Conservation (phyloP, 2,329 filamentous ascomycete species). For the Madurella fahalii region DNA sequence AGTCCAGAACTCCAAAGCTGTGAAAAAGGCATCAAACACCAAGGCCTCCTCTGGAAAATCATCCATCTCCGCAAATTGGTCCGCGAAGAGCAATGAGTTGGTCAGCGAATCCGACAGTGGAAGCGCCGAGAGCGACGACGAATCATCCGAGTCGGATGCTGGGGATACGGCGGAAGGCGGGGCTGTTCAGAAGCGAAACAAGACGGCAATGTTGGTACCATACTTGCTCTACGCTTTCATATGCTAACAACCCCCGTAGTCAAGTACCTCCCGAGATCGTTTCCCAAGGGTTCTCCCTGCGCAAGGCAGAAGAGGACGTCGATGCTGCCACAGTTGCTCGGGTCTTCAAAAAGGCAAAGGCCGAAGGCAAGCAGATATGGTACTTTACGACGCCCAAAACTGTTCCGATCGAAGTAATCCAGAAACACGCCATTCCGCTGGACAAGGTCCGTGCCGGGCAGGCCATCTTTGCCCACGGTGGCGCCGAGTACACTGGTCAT, state of each 20-base stretch:
- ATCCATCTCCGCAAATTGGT: constrained; percentile 7
- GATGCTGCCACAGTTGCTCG: constrained; percentile 44
- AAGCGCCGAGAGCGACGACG: constrained; percentile 3
- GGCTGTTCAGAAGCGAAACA: constrained; percentile 26
- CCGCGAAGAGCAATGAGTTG: constrained; percentile 20
- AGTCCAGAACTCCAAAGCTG: constrained; percentile 16
- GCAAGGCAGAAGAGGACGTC: constrained; percentile 44
- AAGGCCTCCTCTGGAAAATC: constrained; percentile 16
- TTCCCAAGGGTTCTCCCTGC: constrained; percentile 50
- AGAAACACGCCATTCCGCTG: constrained; percentile 58
- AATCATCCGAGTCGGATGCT: constrained; percentile 20
- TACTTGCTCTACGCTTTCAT: not conserved
- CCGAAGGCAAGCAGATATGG: constrained; percentile 72
- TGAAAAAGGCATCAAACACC: constrained; percentile 18
- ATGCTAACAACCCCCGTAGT: constrained; percentile 22
- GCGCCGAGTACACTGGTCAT: constrained; percentile 58
- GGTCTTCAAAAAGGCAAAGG: constrained; percentile 54
- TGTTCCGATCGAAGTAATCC: constrained; percentile 63
- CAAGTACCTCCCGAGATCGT: constrained; percentile 38
- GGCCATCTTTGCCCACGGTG: constrained; percentile 58
- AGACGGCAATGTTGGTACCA: constrained; percentile 16
- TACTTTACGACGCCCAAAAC: constrained; percentile 71
- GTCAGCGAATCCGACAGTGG: constrained; percentile 23
- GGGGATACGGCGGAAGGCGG: constrained; percentile 37
- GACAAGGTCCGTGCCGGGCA: constrained; percentile 51